Evolutionary conservation across 352 stramenopile genomes (phyloP).

Genomic region (Phytopythium ostracodes): DNA sequence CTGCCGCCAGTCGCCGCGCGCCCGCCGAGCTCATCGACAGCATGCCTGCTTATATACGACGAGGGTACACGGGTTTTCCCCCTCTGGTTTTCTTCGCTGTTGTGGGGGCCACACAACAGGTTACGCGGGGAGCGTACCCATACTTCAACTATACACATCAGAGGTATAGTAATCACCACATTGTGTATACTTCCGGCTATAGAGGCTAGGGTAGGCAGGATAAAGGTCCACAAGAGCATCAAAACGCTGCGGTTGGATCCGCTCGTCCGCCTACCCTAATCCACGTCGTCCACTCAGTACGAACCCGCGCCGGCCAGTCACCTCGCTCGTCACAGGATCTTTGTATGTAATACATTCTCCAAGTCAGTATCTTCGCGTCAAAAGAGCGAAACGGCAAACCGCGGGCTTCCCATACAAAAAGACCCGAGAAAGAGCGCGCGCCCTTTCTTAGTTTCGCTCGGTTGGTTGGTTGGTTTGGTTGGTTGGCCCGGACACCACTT

Average conservation of each 20-base stretch:
- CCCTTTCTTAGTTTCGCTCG: background rate
- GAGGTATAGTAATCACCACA: background rate
- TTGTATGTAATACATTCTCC: constrained; percentile 30
- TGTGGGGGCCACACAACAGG: background rate
- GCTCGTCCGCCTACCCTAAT: too few relatives aligned
- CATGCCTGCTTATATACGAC: background rate
- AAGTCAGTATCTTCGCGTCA: constrained; percentile 11
- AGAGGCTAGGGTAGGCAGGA: too few relatives aligned
- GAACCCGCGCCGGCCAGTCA: constrained; percentile 25
- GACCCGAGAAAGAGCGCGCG: background rate
- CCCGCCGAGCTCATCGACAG: background rate
- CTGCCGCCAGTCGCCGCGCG: background rate
- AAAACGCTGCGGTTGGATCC: too few relatives aligned
- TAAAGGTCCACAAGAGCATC: too few relatives aligned
- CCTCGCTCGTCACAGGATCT: constrained; percentile 5
- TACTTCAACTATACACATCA: background rate
- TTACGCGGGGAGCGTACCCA: background rate
- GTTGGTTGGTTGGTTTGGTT: constrained; percentile 1
- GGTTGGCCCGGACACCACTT: constrained; percentile 1
- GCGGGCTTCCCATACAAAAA: background rate
- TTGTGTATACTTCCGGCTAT: background rate
- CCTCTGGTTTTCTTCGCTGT: background rate
- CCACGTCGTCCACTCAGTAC: background rate
- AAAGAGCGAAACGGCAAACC: constrained; percentile 11
- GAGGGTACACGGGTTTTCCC: background rate